These are phyloP conservation scores for Cichorium intybus DNA, from an alignment of 140 eudicot species.

Conservation along the genomic window DNA sequence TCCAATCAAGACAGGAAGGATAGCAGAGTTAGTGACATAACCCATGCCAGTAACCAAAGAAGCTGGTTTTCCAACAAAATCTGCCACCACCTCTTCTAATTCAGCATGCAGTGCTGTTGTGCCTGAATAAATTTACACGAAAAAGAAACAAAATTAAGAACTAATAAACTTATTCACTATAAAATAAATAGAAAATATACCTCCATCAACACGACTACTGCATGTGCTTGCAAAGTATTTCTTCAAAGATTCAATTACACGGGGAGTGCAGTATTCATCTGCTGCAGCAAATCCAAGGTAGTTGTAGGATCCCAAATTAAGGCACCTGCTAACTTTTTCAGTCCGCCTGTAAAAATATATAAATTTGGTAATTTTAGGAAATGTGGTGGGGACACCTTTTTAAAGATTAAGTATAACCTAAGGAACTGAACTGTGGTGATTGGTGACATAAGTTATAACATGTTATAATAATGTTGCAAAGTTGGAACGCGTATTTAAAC, in stretches of 20 bases:
- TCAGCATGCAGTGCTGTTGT: conserved; percentile 77
- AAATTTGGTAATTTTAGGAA: conserved; percentile 7
- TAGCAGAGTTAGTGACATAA: conserved; percentile 90
- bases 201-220: conserved; percentile 96
- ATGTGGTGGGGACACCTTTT: background rate
- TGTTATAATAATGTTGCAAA: conserved; percentile 6
- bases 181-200: conserved; percentile 26
- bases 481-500: conserved; percentile 8
- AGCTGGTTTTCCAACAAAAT: conserved; percentile 88
- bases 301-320: conserved; percentile 94
- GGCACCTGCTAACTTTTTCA: conserved; percentile 59
- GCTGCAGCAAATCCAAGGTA: conserved; percentile 98
- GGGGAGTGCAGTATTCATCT: conserved; percentile 97
- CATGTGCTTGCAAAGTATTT: conserved; percentile 86
- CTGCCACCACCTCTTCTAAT: conserved; percentile 82
- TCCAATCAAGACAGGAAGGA: conserved; percentile 82
- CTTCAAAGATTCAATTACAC: conserved; percentile 72
- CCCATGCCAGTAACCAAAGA: conserved; percentile 96
- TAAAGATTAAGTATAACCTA: background rate
- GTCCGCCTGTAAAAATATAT: conserved; percentile 62
- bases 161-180: background rate
- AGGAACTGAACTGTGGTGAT: background rate
- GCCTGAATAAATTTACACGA: conserved; percentile 41
- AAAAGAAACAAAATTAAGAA: background rate
- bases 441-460: background rate